Conservation (phyloP, 306 rosid species). For the Trifolium pratense region DNA sequence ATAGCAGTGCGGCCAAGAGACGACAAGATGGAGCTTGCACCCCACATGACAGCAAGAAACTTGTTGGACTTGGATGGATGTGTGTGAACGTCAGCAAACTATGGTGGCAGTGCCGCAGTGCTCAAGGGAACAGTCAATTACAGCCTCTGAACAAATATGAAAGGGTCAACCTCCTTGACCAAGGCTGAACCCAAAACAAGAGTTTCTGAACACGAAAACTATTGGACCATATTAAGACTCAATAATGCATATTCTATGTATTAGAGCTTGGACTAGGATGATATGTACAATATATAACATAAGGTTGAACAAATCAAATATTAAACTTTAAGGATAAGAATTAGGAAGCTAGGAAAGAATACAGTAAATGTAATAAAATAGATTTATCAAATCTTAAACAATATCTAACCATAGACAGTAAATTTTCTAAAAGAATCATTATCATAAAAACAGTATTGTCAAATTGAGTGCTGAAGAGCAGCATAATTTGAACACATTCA, state of each 20-base stretch:
- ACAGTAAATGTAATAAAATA: neutral
- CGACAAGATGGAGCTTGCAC: constrained; percentile 6
- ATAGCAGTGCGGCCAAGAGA: neutral
- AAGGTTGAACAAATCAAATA: neutral
- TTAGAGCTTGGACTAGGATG: neutral
- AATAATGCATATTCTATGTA: neutral
- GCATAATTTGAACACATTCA: too few relatives aligned
- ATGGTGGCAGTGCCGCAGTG: neutral
- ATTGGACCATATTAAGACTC: neutral
- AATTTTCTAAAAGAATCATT: neutral
- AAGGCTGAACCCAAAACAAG: neutral
- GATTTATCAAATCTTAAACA: neutral
- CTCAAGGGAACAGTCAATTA: neutral
- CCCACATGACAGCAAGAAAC: neutral
- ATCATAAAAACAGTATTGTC: neutral
- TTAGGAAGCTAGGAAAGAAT: neutral
- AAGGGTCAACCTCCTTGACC: neutral
- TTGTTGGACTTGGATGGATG: neutral
- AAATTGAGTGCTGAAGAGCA: too few relatives aligned
- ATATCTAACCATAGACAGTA: constrained; percentile 3
- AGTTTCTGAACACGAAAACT: neutral
- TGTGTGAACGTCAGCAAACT: neutral
- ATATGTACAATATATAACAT: neutral
- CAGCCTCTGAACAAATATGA: neutral
- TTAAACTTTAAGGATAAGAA: constrained; percentile 4